Evolutionary conservation across 768 basidiomycete genomes (phyloP).

Genomic region (Mycena kentingensis): DNA sequence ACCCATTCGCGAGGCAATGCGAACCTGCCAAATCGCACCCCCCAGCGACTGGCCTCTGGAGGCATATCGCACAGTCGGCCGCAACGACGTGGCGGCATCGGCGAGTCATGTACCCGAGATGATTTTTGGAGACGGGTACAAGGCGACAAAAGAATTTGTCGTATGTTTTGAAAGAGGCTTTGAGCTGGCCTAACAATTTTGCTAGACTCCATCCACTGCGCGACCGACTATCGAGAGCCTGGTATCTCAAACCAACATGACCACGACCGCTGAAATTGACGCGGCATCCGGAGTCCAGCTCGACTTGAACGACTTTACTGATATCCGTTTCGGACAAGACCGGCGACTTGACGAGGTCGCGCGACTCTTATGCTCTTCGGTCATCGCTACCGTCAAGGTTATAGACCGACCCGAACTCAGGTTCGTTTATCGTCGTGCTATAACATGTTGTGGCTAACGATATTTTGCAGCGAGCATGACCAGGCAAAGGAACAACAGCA

Average conservation of each 20-base stretch:
- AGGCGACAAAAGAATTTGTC: slow-evolving; percentile 56
- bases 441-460: slow-evolving; percentile 7
- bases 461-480: slow-evolving; percentile 74
- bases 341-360: slow-evolving; percentile 88
- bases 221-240: slow-evolving; percentile 56
- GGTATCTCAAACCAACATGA: slow-evolving; percentile 49
- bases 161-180: slow-evolving; percentile 35
- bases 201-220: slow-evolving; percentile 51
- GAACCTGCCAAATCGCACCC: slow-evolving; percentile 80
- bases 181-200: slow-evolving; percentile 9
- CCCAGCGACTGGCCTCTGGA: slow-evolving; percentile 71
- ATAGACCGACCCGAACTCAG: slow-evolving; percentile 70
- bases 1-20: slow-evolving; percentile 82
- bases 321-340: slow-evolving; percentile 89
- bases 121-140: slow-evolving; percentile 55
- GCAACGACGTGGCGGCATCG: slow-evolving; percentile 73
- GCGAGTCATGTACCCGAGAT: slow-evolving; percentile 50
- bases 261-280: slow-evolving; percentile 57
- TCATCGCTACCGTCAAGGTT: slow-evolving; percentile 62
- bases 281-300: slow-evolving; percentile 72
- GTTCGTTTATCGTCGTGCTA: slow-evolving; percentile 42
- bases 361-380: slow-evolving; percentile 84
- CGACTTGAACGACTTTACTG: slow-evolving; percentile 70
- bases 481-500: slow-evolving; percentile 83
- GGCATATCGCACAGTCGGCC: slow-evolving; percentile 68